Percentiles rank a stretch among this genome's conserved stretches.
phyloP scores from a whole-genome alignment of 129 eudicot genomes.

The Lactuca sativa region DNA sequence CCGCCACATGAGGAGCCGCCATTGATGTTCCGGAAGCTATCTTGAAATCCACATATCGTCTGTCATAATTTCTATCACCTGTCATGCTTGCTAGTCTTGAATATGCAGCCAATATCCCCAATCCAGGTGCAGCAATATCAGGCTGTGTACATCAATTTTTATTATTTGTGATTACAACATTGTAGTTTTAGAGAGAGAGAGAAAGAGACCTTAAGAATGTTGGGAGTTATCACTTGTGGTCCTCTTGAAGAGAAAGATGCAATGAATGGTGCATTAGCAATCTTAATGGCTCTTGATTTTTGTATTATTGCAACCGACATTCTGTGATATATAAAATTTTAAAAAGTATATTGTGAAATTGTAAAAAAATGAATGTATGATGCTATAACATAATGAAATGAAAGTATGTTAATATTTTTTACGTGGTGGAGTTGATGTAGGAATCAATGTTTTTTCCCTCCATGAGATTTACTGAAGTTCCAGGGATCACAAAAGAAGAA shows the following conservation, averaged over 20 bases:
- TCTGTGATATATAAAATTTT: slow-evolving; percentile 24
- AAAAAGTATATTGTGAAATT: neutral
- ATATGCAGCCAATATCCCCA: slow-evolving; percentile 74
- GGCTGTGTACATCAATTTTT: slow-evolving; percentile 47
- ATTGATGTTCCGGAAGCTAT: slow-evolving; percentile 83
- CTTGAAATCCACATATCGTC: slow-evolving; percentile 43
- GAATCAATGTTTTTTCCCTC: slow-evolving; percentile 50
- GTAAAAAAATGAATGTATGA: no score
- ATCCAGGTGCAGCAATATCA: slow-evolving; percentile 85
- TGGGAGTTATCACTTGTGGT: slow-evolving; percentile 49
- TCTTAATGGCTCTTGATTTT: slow-evolving; percentile 40
- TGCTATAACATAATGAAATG: neutral
- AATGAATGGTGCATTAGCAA: slow-evolving; percentile 48
- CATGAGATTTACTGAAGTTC: slow-evolving; percentile 32
- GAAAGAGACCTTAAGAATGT: slow-evolving; percentile 66
- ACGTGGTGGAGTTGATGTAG: slow-evolving; percentile 85
- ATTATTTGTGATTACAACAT: neutral
- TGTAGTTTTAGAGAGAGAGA: neutral
- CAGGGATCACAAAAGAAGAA: slow-evolving; percentile 42
- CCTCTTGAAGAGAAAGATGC: slow-evolving; percentile 90
- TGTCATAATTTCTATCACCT: slow-evolving; percentile 36
- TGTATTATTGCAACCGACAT: slow-evolving; percentile 46
- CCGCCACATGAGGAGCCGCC: slow-evolving; percentile 89
- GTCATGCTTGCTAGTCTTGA: slow-evolving; percentile 39
- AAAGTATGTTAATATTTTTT: neutral